Conservation (phyloP, 1,284 basidiomycete genomes). For the Puccinia triticina region DNA sequence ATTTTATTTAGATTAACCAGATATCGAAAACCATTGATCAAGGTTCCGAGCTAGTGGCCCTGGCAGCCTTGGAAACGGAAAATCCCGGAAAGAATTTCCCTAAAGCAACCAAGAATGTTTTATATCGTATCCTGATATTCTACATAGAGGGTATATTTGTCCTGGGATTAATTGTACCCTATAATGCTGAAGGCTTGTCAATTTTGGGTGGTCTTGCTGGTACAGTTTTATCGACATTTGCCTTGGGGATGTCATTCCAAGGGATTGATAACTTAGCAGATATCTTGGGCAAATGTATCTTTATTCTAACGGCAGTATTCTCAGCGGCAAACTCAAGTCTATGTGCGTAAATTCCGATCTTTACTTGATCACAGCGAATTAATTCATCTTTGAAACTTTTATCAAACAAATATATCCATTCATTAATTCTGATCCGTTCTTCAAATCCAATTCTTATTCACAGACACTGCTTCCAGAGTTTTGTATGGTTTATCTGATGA, state of each 20-base stretch:
- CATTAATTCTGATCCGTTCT: no score
- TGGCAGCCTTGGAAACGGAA: constrained; percentile 71
- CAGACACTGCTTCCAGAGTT: constrained; percentile 54
- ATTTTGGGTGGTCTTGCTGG: constrained; percentile 64
- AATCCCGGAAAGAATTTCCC: constrained; percentile 77
- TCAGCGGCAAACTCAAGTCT: constrained; percentile 81
- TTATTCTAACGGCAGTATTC: constrained; percentile 79
- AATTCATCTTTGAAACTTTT: no score
- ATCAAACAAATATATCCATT: no score
- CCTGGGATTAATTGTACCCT: constrained; percentile 77
- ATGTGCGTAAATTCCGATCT: constrained; percentile 64
- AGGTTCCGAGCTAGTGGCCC: constrained; percentile 80
- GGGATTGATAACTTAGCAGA: constrained; percentile 71
- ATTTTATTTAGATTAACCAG: constrained; percentile 68
- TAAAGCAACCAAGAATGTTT: constrained; percentile 78
- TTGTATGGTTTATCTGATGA: constrained; percentile 72
- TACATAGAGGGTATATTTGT: constrained; percentile 64
- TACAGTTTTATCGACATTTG: constrained; percentile 78
- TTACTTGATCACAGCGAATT: not conserved
- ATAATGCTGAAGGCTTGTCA: constrained; percentile 67
- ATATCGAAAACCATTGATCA: constrained; percentile 61
- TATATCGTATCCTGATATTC: constrained; percentile 67
- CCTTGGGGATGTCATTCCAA: constrained; percentile 72
- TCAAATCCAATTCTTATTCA: not conserved
- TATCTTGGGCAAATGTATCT: constrained; percentile 72